Conservation (phyloP, 2,329 filamentous ascomycete species). For the Alternaria triticimaculans region DNA sequence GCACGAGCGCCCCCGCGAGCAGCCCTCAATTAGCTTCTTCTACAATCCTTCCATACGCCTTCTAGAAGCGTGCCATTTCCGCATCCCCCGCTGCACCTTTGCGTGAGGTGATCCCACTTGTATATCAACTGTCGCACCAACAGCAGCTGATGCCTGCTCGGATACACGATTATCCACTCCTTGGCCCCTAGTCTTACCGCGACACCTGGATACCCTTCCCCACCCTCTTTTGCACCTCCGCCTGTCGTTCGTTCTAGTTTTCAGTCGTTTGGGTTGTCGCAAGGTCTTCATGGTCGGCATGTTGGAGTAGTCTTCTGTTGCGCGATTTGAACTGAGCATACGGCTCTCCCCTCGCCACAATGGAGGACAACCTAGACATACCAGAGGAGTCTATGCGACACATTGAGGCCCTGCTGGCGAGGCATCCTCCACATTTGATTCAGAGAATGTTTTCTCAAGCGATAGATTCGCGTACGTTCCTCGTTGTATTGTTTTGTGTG, state of each 20-base stretch:
- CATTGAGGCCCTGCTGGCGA: slow-evolving; percentile 45
- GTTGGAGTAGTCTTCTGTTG: slow-evolving; percentile 17
- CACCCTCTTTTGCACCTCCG: slow-evolving; percentile 27
- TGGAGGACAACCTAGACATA: slow-evolving; percentile 46
- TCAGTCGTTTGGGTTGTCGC: slow-evolving; percentile 13
- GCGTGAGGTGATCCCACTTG: slow-evolving; percentile 41
- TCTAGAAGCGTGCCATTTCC: slow-evolving; percentile 47
- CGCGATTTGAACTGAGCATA: slow-evolving; percentile 16
- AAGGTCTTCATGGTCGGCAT: slow-evolving; percentile 25
- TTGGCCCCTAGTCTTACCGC: slow-evolving; percentile 30
- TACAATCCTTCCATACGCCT: slow-evolving; percentile 40
- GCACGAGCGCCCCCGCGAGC: slow-evolving; percentile 40
- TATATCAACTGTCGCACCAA: slow-evolving; percentile 48
- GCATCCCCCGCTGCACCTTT: slow-evolving; percentile 41
- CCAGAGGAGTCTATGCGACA: slow-evolving; percentile 48
- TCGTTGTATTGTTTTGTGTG: not conserved
- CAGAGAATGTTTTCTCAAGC: slow-evolving; percentile 48
- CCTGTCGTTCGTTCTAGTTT: slow-evolving; percentile 15
- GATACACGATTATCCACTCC: slow-evolving; percentile 44
- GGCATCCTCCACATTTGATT: slow-evolving; percentile 46
- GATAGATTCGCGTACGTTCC: slow-evolving; percentile 43
- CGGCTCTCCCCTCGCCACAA: slow-evolving; percentile 24
- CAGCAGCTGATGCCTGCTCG: slow-evolving; percentile 39
- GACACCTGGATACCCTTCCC: slow-evolving; percentile 26
- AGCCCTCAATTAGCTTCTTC: slow-evolving; percentile 40